A percentile compares a stretch with the other conserved stretches of the same genome.
phyloP scores from a whole-genome alignment of 2,329 filamentous ascomycete genomes.

The Colletotrichum kahawae region DNA sequence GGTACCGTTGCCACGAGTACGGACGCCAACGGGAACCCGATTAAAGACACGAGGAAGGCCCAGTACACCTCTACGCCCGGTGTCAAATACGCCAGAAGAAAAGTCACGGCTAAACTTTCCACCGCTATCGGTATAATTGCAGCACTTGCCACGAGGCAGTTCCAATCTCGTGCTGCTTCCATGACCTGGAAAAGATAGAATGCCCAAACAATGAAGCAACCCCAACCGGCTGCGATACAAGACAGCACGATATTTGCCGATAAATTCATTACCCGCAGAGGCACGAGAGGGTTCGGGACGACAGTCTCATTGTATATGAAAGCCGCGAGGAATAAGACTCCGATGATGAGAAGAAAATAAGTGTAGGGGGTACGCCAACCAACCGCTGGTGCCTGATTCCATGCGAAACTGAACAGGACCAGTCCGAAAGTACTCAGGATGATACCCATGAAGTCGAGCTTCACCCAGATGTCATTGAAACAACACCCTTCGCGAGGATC shows the following conservation, averaged over 20 bases:
- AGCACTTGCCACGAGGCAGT: slow-evolving; percentile 46
- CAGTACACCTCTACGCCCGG: slow-evolving; percentile 26
- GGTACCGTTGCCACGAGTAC: slow-evolving; percentile 52
- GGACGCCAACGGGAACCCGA: slow-evolving; percentile 46
- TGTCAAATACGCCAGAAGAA: slow-evolving; percentile 49
- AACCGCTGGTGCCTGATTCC: slow-evolving; percentile 50
- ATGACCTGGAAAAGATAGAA: slow-evolving; percentile 56
- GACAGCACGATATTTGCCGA: slow-evolving; percentile 59
- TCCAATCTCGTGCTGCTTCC: slow-evolving; percentile 43
- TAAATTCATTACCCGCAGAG: slow-evolving; percentile 52
- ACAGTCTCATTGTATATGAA: slow-evolving; percentile 39
- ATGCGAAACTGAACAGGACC: slow-evolving; percentile 55
- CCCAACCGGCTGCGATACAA: slow-evolving; percentile 58
- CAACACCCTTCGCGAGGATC: neutral
- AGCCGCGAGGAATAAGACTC: slow-evolving; percentile 30
- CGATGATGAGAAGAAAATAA: slow-evolving; percentile 41
- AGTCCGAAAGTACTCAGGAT: slow-evolving; percentile 42
- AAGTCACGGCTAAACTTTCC: slow-evolving; percentile 40
- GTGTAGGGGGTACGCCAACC: slow-evolving; percentile 50
- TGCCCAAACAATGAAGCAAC: slow-evolving; percentile 56
- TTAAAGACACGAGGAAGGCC: slow-evolving; percentile 38
- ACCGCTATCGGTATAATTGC: slow-evolving; percentile 50
- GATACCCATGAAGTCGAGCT: slow-evolving; percentile 37
- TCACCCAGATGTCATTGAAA: slow-evolving; percentile 30
- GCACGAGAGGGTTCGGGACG: slow-evolving; percentile 58